These are phyloP conservation scores for Xylaria multiplex DNA, from an alignment of 2,329 filamentous ascomycete genomes.

Conservation along the genomic window DNA sequence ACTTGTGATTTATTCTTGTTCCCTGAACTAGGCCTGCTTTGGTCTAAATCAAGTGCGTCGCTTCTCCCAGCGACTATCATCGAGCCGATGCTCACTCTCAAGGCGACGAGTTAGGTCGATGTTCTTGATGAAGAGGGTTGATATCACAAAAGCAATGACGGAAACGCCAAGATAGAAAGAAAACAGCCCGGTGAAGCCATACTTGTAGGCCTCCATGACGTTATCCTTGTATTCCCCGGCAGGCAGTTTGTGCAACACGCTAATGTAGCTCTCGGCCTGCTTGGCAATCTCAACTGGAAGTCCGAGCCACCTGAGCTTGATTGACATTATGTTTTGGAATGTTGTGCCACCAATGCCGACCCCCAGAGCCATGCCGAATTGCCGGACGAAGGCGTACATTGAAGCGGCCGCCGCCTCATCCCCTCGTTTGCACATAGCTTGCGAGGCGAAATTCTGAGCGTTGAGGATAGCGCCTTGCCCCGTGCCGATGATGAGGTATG, in stretches of 20 bases:
- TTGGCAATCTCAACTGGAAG: constrained; percentile 47
- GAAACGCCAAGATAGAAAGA: constrained; percentile 41
- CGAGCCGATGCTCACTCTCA: constrained; percentile 40
- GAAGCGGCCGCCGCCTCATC: constrained; percentile 53
- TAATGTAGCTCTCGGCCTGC: constrained; percentile 43
- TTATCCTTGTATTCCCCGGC: constrained; percentile 30
- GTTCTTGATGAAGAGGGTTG: constrained; percentile 40
- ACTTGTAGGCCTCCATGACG: constrained; percentile 41
- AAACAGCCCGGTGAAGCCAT: constrained; percentile 40
- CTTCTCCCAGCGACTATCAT: constrained; percentile 34
- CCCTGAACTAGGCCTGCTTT: not conserved
- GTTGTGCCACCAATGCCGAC: constrained; percentile 54
- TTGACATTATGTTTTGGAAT: constrained; percentile 55
- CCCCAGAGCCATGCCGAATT: constrained; percentile 55
- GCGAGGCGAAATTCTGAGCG: constrained; percentile 53
- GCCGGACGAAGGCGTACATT: constrained; percentile 56
- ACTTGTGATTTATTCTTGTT: not conserved
- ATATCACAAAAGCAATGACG: constrained; percentile 36
- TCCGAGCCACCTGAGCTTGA: constrained; percentile 47
- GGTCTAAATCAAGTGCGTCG: constrained; percentile 9
- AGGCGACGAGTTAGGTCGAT: constrained; percentile 41
- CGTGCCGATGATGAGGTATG: constrained; percentile 51
- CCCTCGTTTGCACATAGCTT: constrained; percentile 51
- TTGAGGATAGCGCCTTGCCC: constrained; percentile 54
- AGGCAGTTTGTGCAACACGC: constrained; percentile 34